A percentile compares a stretch with the other conserved stretches of the same genome.
phyloP scores from a whole-genome alignment of 495 filamentous ascomycete genomes.

The Extremus antarcticus region DNA sequence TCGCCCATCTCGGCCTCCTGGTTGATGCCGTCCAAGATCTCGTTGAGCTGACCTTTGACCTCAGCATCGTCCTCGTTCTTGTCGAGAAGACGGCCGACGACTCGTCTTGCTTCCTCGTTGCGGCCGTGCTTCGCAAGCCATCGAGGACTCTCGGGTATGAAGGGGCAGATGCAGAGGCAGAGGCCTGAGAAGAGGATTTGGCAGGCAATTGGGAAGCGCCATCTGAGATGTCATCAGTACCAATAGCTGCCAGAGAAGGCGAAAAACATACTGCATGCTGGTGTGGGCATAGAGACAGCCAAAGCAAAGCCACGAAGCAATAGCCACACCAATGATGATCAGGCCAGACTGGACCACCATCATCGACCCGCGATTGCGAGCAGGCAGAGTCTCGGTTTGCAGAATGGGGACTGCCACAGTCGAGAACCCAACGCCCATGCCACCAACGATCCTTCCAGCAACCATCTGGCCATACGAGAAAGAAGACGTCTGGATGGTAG shows the following conservation, averaged over 20 bases:
- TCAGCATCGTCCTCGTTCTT: background rate
- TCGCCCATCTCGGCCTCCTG: conserved; percentile 3
- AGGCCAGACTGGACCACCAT: conserved; percentile 3
- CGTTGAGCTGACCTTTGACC: conserved; percentile 9
- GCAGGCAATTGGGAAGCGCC: conserved; percentile 8
- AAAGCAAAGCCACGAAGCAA: conserved; percentile 4
- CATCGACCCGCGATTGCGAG: conserved; percentile 1
- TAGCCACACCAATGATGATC: conserved; percentile 6
- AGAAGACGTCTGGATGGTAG: conserved; percentile 25
- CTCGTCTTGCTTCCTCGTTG: conserved; percentile 2
- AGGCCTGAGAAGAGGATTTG: conserved; percentile 7
- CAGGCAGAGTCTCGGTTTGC: conserved; percentile 22
- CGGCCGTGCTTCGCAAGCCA: conserved; percentile 10
- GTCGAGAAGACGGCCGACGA: conserved; percentile 1
- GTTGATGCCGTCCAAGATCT: conserved; percentile 9
- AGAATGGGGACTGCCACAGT: conserved; percentile 17
- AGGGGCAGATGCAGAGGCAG: conserved; percentile 2
- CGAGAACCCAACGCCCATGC: conserved; percentile 23
- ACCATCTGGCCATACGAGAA: conserved; percentile 25
- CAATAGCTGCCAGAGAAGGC: background rate
- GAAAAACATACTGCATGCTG: conserved; percentile 1
- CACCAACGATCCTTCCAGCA: conserved; percentile 23
- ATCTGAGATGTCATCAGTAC: background rate
- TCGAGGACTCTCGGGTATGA: conserved; percentile 7
- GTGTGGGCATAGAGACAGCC: conserved; percentile 1